These are phyloP conservation scores for Hsuehochloa calcarea DNA, from an alignment of 176 grass and related monocot genomes.

Conservation along the genomic window DNA sequence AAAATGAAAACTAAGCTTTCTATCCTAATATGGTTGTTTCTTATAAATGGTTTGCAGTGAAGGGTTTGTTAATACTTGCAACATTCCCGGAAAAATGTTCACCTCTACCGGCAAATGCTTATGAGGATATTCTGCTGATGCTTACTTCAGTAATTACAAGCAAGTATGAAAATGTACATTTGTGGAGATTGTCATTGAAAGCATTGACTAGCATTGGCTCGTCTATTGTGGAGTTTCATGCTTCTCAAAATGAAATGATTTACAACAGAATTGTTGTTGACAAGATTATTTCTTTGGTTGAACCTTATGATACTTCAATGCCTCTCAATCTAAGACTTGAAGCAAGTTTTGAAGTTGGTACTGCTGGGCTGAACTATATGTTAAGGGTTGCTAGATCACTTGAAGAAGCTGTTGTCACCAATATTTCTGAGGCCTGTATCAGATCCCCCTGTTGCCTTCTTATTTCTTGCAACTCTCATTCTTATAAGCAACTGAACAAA, in stretches of 20 bases:
- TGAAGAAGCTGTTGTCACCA: conserved; percentile 62
- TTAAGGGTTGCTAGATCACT: conserved; percentile 63
- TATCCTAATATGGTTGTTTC: conserved; percentile 37
- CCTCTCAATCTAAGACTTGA: conserved; percentile 66
- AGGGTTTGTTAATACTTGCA: conserved; percentile 71
- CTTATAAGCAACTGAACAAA: conserved; percentile 25
- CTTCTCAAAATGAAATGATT: conserved; percentile 54
- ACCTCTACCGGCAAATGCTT: conserved; percentile 51
- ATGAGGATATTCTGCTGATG: conserved; percentile 59
- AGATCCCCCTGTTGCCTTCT: neutral
- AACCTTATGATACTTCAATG: conserved; percentile 49
- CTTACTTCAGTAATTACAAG: conserved; percentile 54
- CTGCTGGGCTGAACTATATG: conserved; percentile 48
- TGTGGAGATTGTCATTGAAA: conserved; percentile 80
- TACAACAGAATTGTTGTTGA: conserved; percentile 67
- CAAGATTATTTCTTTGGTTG: conserved; percentile 63
- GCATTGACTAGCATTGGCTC: conserved; percentile 70
- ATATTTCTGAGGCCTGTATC: conserved; percentile 60
- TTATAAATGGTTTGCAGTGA: conserved; percentile 59
- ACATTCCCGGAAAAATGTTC: conserved; percentile 68
- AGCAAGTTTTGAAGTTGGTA: conserved; percentile 74
- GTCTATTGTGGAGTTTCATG: conserved; percentile 47
- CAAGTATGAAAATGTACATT: conserved; percentile 46
- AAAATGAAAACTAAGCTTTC: conserved; percentile 14
- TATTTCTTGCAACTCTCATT: conserved; percentile 12